These are phyloP conservation scores for Fusarium lateritium DNA, from an alignment of 2,329 filamentous ascomycete species.

Conservation along the genomic window DNA sequence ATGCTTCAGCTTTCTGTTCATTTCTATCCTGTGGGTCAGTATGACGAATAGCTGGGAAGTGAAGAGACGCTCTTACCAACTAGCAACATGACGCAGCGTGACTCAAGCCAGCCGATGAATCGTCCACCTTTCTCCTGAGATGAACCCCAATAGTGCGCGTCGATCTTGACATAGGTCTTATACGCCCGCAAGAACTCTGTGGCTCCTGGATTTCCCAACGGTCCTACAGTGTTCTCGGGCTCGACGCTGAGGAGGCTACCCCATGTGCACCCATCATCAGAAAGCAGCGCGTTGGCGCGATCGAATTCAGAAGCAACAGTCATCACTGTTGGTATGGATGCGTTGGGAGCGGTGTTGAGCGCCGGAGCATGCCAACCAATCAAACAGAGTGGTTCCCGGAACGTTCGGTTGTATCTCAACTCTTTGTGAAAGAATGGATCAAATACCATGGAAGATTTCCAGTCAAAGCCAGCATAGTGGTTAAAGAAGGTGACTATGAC, in stretches of 20 bases:
- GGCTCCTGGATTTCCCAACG: slow-evolving; percentile 47
- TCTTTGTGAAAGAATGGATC: slow-evolving; percentile 72
- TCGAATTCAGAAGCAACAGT: slow-evolving; percentile 67
- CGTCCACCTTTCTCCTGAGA: slow-evolving; percentile 67
- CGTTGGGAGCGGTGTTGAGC: slow-evolving; percentile 71
- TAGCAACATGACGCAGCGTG: slow-evolving; percentile 69
- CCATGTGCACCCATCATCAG: slow-evolving; percentile 59
- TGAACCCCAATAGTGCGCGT: slow-evolving; percentile 76
- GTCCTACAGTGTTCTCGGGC: not conserved
- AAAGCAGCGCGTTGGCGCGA: slow-evolving; percentile 61
- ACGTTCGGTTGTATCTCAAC: slow-evolving; percentile 67
- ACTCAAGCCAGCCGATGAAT: slow-evolving; percentile 76
- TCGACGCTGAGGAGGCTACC: slow-evolving; percentile 54
- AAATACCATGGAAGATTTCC: slow-evolving; percentile 67
- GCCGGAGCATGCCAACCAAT: slow-evolving; percentile 73
- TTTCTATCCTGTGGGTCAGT: slow-evolving; percentile 58
- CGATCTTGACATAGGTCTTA: slow-evolving; percentile 71
- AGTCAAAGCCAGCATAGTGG: slow-evolving; percentile 74
- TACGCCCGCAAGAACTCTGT: slow-evolving; percentile 66
- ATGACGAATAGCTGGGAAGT: not conserved
- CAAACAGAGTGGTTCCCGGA: slow-evolving; percentile 73
- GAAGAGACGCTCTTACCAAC: slow-evolving; percentile 61
- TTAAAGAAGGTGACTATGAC: slow-evolving; percentile 73
- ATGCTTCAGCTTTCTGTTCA: slow-evolving; percentile 66
- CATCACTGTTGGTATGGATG: slow-evolving; percentile 67